Evolutionary conservation across 331 rosid species (phyloP).

Genomic region (Quercus lobata): DNA sequence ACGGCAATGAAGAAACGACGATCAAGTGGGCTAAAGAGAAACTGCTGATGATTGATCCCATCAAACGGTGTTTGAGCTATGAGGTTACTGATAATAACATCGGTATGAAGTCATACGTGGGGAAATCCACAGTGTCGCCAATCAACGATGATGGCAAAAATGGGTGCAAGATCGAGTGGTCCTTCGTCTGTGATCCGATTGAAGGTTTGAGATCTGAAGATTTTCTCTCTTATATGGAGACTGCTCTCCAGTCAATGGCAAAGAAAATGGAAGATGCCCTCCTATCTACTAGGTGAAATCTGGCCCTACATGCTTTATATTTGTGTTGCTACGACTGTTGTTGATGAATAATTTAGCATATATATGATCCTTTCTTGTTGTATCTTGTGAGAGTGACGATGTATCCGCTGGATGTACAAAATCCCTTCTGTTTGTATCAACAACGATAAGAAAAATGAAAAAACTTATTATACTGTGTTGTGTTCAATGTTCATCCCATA

Average conservation of each 20-base stretch:
- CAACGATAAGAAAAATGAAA: too few relatives aligned
- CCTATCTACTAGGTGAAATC: not conserved
- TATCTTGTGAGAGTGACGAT: too few relatives aligned
- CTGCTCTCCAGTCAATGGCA: constrained; percentile 29
- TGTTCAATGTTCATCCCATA: too few relatives aligned
- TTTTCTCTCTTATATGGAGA: constrained; percentile 15
- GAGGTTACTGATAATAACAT: constrained; percentile 46
- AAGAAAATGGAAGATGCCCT: constrained; percentile 28
- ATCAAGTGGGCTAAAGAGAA: constrained; percentile 52
- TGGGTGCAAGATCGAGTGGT: constrained; percentile 51
- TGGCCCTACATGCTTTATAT: not conserved
- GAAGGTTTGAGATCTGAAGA: constrained; percentile 42
- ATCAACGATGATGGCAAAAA: not conserved
- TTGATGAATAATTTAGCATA: too few relatives aligned
- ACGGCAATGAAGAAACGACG: not conserved
- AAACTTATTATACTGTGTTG: too few relatives aligned
- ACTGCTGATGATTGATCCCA: constrained; percentile 41
- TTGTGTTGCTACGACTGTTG: too few relatives aligned
- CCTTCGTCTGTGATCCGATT: constrained; percentile 46
- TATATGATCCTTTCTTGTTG: too few relatives aligned
- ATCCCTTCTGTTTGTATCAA: too few relatives aligned
- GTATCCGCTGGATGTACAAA: too few relatives aligned
- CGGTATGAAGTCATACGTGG: constrained; percentile 52
- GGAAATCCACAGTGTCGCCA: constrained; percentile 19
- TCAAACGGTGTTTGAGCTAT: constrained; percentile 40